Evolutionary conservation across 306 rosid genomes (phyloP).

Genomic region (Cercis canadensis): DNA sequence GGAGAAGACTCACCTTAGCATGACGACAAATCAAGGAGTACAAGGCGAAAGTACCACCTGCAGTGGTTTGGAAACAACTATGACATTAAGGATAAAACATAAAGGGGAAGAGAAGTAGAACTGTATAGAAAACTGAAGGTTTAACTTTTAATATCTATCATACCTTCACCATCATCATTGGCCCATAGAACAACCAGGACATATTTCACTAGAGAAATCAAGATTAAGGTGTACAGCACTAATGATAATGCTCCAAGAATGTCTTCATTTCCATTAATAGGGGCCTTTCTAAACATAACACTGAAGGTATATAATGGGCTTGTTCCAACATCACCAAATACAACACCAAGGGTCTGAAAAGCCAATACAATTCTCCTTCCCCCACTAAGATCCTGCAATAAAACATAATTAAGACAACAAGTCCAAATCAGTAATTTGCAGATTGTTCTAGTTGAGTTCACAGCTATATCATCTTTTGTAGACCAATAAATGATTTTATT

Average conservation of each 20-base stretch:
- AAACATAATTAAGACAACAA: constrained; percentile 30
- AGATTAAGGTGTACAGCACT: constrained; percentile 86
- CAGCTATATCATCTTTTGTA: constrained; percentile 8
- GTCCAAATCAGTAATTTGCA: neutral
- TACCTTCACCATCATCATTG: constrained; percentile 98
- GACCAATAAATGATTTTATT: neutral
- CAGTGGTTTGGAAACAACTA: constrained; percentile 45
- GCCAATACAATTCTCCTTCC: constrained; percentile 74
- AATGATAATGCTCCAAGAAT: constrained; percentile 92
- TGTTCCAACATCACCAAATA: constrained; percentile 99
- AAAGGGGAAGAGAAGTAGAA: constrained; percentile 12
- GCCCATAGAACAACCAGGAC: constrained; percentile 95
- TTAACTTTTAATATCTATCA: constrained; percentile 23
- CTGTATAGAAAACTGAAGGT: neutral
- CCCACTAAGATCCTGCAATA: constrained; percentile 72
- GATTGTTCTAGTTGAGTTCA: constrained; percentile 21
- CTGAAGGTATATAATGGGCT: constrained; percentile 94
- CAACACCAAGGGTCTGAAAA: constrained; percentile 96
- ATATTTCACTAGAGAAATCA: constrained; percentile 93
- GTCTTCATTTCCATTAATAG: constrained; percentile 83
- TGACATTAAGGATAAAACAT: constrained; percentile 9
- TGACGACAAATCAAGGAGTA: constrained; percentile 98
- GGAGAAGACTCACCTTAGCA: constrained; percentile 98
- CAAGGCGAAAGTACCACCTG: constrained; percentile 99
- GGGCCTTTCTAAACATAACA: constrained; percentile 94